Base-by-base conservation (phyloP, 73 alveolate species). In the Symbiodinium pilosum region DNA sequence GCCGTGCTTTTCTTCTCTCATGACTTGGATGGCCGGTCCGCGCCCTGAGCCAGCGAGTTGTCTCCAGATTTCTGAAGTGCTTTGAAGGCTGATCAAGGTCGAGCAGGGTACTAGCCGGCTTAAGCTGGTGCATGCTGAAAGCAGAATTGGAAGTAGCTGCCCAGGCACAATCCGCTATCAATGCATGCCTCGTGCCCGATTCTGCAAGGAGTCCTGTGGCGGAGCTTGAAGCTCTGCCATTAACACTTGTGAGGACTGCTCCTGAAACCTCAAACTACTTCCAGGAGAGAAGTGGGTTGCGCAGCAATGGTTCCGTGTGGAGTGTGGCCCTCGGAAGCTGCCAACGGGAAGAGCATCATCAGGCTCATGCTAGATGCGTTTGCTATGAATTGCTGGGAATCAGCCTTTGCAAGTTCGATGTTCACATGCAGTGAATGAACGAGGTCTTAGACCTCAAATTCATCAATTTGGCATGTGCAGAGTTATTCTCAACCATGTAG, bases 221-320 rank as follows among this genome's bases (percentile, higher is more conserved):
- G 6, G 21, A 14, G 59, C 59, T 47, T 6, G 14, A 9, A 14
- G 59, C 21, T 14, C 6, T 47, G 6, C 14, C 59, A 47, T 6
- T 47, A 47, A 14, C 59, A 47, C 21, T 47, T 9, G 59, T 14
- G 14, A 6, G 59, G 14, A 9, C 59, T 6, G 59, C 14, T 47
- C 59, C 59, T 6, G 14, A 47, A 47, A 47, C 14, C 59, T 9
- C 21, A 47, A 14, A 47, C 59, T 47, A 9, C 59, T 64, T 34
- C 9, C 36, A 88, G 95, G 95, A 39, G 95, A 88, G 87, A 88
- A 88, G 86, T 88, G 95, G 95, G 95, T 88, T 83, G 95, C 95
- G 26, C 95, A 88, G 87, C 95, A 88, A 47, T 88, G 95, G 95
- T 88, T 88, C 21, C 95, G 95, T 11, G 36, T 88, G 6, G 95